Evolutionary conservation across 2,329 filamentous ascomycete species (phyloP).

Genomic region (Verticillium isaacii): DNA sequence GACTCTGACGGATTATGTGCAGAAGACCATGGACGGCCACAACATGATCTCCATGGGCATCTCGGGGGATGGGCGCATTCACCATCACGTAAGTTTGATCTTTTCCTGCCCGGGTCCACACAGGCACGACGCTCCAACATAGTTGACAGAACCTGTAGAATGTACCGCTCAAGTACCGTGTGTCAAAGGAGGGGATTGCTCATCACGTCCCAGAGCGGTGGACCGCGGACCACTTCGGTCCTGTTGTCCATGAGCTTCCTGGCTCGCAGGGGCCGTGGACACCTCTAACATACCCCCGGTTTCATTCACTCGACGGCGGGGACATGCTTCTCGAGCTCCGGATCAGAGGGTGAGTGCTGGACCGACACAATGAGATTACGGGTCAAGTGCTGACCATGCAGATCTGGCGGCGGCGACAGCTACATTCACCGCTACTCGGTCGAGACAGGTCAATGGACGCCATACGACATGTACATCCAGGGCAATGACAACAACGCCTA

Average conservation of each 20-base stretch:
- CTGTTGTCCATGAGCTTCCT: constrained; percentile 10
- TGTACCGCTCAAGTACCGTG: constrained; percentile 16
- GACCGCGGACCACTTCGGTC: constrained; percentile 9
- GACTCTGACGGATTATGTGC: constrained; percentile 14
- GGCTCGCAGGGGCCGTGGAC: constrained; percentile 10
- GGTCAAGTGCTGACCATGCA: not conserved
- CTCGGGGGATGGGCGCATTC: constrained; percentile 13
- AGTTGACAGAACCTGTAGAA: constrained; percentile 1
- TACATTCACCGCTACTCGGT: constrained; percentile 13
- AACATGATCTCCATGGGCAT: constrained; percentile 17
- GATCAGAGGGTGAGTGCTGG: constrained; percentile 6
- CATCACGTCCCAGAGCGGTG: constrained; percentile 4
- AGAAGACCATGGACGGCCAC: constrained; percentile 14
- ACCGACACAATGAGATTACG: no score
- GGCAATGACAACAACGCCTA: constrained; percentile 14
- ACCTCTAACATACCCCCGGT: constrained; percentile 14
- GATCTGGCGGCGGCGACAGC: constrained; percentile 13
- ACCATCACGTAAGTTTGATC: constrained; percentile 10
- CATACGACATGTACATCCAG: constrained; percentile 11
- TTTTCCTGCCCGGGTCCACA: no score
- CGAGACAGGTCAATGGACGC: constrained; percentile 7
- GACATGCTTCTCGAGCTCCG: constrained; percentile 14
- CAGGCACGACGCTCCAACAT: not conserved
- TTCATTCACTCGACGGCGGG: constrained; percentile 9
- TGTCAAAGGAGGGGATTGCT: constrained; percentile 9